Base-by-base conservation (phyloP, 176 grass and related monocot genomes). In the Echinochloa phyllopogon region DNA sequence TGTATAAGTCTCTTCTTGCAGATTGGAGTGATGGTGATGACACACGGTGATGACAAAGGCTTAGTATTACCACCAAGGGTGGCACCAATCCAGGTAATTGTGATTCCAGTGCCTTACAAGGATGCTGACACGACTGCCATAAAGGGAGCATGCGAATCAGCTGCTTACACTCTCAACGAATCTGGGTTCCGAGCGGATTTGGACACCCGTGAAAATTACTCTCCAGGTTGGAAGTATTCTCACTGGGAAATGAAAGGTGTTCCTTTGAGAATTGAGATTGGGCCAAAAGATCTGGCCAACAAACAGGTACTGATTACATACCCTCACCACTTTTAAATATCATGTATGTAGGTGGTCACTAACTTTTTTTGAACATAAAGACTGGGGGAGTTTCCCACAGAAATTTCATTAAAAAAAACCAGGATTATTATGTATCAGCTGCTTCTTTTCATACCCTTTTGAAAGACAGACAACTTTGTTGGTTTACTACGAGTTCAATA, bases 171-270 rank as follows among this genome's bases (percentile, higher is more conserved):
- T 29, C 82, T 99, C 38, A 81, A 67, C 38, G 24, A 91, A 40
- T 86, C 91, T 47, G 89, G 91, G 16, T 25, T 99, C 79, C 87
- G 88, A 87, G 85, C 87, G 43, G 93, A 96, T 42, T 71, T 83
- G 27, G 93, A 99, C 72, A 86, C 86, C 73, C 93, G 91, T 27
- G 96, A 96, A 42, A 99, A 99, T 72, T 96, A 99, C 53, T 99
- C 96, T 6, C 93, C 93, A 16, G 96, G 96, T 60, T 99, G 96
- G 96, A 99, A 99, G 82, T 96, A 99, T 74, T 95, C 96, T 61
- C 87, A 94, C 60, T 99, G 96, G 93, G 96, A 99, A 90, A 94
- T 96, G 93, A 99, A 99, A 92, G 96, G 96, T 55, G 86, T 96
- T 80, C 91, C 96, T 65, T 80, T 99, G 86, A 95, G 96, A 85